Conservation (phyloP, 495 filamentous ascomycete species). For the Chaetomium cochliodes region DNA sequence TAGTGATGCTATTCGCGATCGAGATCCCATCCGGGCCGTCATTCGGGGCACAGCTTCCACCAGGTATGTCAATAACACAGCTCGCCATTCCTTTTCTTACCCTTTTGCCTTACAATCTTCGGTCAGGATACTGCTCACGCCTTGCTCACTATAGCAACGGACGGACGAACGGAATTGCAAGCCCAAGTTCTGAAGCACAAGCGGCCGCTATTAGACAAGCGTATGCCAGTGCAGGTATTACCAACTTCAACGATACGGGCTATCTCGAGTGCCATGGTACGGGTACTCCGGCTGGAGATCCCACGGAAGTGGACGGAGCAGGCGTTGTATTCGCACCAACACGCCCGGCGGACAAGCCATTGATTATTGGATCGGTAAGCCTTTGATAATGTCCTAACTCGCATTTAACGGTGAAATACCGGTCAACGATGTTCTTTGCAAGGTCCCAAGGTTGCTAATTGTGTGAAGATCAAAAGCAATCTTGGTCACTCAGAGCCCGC, state of each 20-base stretch:
- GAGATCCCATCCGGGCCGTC: conserved; percentile 54
- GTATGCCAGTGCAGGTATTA: conserved; percentile 37
- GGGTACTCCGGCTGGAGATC: conserved; percentile 53
- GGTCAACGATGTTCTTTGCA: too few species aligned
- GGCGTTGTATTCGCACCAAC: conserved; percentile 17
- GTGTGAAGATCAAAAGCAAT: too few species aligned
- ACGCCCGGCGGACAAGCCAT: neutral
- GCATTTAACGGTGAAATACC: too few species aligned
- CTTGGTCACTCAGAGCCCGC: too few species aligned
- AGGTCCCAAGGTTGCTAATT: too few species aligned
- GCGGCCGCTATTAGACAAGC: conserved; percentile 45
- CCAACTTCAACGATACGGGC: conserved; percentile 27
- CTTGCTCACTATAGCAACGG: conserved; percentile 37
- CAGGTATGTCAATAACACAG: conserved; percentile 14
- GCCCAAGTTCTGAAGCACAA: conserved; percentile 52
- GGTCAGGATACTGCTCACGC: too few species aligned
- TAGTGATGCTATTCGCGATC: conserved; percentile 45
- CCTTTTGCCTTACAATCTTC: too few species aligned
- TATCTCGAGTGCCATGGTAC: conserved; percentile 54
- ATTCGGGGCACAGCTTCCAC: conserved; percentile 53
- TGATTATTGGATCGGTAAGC: conserved; percentile 38
- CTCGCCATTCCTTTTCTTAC: too few species aligned
- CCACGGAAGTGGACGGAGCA: conserved; percentile 40
- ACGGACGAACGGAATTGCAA: conserved; percentile 47
- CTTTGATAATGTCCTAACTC: too few species aligned